Base-by-base conservation (phyloP, 106 monocot genomes). In the Acorus calamus region DNA sequence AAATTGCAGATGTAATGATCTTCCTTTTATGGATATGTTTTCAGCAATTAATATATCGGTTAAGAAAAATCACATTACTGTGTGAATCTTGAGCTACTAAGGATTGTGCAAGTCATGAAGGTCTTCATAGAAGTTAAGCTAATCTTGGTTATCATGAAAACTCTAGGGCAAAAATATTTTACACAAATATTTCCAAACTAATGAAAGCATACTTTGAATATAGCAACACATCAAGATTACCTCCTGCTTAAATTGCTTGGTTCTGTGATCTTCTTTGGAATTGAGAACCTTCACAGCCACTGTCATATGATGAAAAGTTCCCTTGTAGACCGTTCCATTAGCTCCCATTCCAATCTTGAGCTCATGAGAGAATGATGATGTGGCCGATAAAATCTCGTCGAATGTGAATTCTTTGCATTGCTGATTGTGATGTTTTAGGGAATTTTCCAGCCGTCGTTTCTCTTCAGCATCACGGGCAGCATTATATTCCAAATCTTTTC, bases 301-400 rank as follows among this genome's bases (percentile, higher is more conserved):
- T 51, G 68, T 14, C 28, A 78, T 88, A 61, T 88, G 88, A 66
- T 76, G 79, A 41, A 92, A 78, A 8, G 45, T 88, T 44, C 77
- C 92, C 69, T 83, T 88, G 50, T 92, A 92, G 49, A 92, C 92
- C n/a, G 64, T 69, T 50, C 92, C 92, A 80, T 78, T 88, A 53
- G 84, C 76, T 59, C 92, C 92, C 42, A 46, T 57, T 56, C 92
- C 92, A 47, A 92, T 78, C 68, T 66, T 77, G 44, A 73, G 73
- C 53, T 46, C 41, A 54, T 73, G 71, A 46, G 88, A 88, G 56
- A 93, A 77, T 59, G 80, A 80, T 43, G 71, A 88, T 0, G 93
- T 93, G 2, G 93, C 82, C 53, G 72, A 60, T 75, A 83, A 52
- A 61, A 93, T 83, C 44, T 93, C 88, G 55, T 85, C 80, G 85